Conservation (phyloP, 352 stramenopile genomes). For the Blastocystis sp. region DNA sequence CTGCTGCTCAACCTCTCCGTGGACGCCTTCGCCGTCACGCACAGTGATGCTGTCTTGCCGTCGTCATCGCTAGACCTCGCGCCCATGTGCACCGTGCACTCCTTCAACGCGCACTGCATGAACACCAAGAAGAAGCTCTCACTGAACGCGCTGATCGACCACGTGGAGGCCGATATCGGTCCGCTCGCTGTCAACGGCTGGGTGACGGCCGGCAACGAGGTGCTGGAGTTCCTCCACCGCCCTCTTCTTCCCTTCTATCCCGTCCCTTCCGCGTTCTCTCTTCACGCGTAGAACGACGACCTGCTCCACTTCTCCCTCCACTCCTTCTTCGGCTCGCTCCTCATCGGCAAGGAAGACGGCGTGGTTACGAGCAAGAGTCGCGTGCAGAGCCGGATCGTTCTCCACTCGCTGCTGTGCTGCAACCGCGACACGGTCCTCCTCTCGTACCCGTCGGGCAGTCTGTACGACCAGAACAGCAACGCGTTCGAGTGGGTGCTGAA, state of each 20-base stretch:
- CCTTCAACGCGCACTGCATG: constrained; percentile 14
- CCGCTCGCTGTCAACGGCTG: not conserved
- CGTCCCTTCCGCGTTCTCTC: not conserved
- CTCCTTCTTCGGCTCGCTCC: not conserved
- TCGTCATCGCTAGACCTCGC: not conserved
- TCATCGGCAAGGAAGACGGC: not conserved
- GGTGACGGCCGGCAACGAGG: not conserved
- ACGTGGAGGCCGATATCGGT: not conserved
- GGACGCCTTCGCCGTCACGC: not conserved
- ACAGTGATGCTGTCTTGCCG: not conserved
- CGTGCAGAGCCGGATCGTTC: not conserved
- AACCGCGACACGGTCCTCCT: not conserved
- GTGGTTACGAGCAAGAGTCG: not conserved
- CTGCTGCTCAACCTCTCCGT: not conserved
- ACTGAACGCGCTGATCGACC: not conserved
- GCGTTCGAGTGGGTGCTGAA: not conserved
- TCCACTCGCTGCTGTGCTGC: not conserved
- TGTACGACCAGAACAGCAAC: not conserved
- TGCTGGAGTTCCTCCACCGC: not conserved
- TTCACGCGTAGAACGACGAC: not conserved
- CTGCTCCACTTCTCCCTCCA: not conserved
- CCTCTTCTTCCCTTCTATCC: not conserved
- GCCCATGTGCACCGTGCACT: not conserved
- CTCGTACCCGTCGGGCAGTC: not conserved
- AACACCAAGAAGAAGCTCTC: constrained; percentile 36